phyloP scores from a whole-genome alignment of 495 filamentous ascomycete species.

The Evansstolkia leycettana region DNA sequence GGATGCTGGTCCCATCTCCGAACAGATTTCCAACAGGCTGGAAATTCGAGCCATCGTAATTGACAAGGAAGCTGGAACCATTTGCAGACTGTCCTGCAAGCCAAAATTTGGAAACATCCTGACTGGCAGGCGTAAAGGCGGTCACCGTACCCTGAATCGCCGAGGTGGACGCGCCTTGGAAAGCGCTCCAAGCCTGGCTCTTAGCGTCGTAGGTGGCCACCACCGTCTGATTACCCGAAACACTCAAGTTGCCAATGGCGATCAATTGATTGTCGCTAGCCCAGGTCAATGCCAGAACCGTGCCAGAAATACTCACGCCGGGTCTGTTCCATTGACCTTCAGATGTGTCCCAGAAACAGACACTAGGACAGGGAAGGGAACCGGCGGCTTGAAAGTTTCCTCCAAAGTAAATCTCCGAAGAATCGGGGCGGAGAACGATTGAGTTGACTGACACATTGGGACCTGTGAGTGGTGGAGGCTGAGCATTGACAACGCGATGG shows the following conservation, averaged over 20 bases:
- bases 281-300: slow-evolving; percentile 64
- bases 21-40: slow-evolving; percentile 44
- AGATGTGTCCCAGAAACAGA: slow-evolving; percentile 65
- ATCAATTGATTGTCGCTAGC: slow-evolving; percentile 52
- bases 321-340: slow-evolving; percentile 66
- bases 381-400: slow-evolving; percentile 74
- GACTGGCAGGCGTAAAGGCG: slow-evolving; percentile 57
- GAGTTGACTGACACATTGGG: slow-evolving; percentile 58
- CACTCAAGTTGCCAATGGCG: slow-evolving; percentile 61
- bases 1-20: slow-evolving; percentile 51
- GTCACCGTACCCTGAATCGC: slow-evolving; percentile 68
- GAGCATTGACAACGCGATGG: slow-evolving; percentile 42
- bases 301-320: slow-evolving; percentile 55
- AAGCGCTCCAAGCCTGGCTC: slow-evolving; percentile 48
- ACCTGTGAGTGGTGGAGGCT: slow-evolving; percentile 62
- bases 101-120: slow-evolving; percentile 62
- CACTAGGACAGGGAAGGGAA: slow-evolving; percentile 63
- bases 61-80: slow-evolving; percentile 64
- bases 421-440: slow-evolving; percentile 53
- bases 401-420: slow-evolving; percentile 69
- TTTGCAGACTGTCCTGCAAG: slow-evolving; percentile 54
- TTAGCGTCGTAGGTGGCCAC: slow-evolving; percentile 65
- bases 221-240: slow-evolving; percentile 50
- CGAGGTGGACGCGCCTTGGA: slow-evolving; percentile 44
- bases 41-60: slow-evolving; percentile 57